These are phyloP conservation scores for Ziziphus jujuba DNA, from an alignment of 306 rosid species.

Conservation along the genomic window DNA sequence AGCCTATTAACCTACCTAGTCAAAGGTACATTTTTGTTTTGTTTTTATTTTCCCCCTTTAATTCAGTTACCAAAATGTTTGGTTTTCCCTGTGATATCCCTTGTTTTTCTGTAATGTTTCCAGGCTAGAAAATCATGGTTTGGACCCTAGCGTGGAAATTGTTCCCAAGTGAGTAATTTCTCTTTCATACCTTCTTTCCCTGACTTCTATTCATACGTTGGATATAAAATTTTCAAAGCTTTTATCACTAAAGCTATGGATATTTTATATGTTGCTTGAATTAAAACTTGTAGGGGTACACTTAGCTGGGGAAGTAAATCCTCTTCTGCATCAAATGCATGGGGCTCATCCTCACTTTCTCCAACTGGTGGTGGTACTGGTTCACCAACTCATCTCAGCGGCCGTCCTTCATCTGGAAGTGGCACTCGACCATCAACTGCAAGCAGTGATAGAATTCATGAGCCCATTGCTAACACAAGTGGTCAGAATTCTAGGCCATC, in stretches of 20 bases:
- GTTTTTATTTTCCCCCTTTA: slow-evolving; percentile 11
- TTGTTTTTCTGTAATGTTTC: slow-evolving; percentile 29
- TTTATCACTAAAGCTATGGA: slow-evolving; percentile 1
- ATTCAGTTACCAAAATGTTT: slow-evolving; percentile 12
- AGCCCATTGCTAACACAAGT: slow-evolving; percentile 57
- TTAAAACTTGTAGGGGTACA: slow-evolving; percentile 64
- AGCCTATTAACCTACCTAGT: slow-evolving; percentile 92
- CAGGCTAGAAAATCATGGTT: slow-evolving; percentile 96
- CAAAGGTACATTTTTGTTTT: slow-evolving; percentile 65
- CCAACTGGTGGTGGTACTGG: slow-evolving; percentile 76
- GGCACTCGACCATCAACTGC: slow-evolving; percentile 94
- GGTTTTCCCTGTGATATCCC: slow-evolving; percentile 30
- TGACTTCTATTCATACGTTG: not conserved
- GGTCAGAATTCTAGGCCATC: slow-evolving; percentile 92
- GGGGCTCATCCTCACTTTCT: slow-evolving; percentile 83
- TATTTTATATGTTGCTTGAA: slow-evolving; percentile 8
- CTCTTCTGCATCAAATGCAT: slow-evolving; percentile 77
- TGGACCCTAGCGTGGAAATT: slow-evolving; percentile 90
- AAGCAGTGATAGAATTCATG: slow-evolving; percentile 80
- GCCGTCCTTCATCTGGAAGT: slow-evolving; percentile 89
- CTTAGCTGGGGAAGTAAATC: slow-evolving; percentile 94
- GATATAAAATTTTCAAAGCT: slow-evolving; percentile 10
- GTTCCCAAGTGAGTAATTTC: slow-evolving; percentile 84
- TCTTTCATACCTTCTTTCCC: not conserved
- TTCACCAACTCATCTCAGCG: slow-evolving; percentile 79